These are phyloP conservation scores for Stephania cephalantha DNA, from an alignment of 164 flowering plant species.

Conservation along the genomic window DNA sequence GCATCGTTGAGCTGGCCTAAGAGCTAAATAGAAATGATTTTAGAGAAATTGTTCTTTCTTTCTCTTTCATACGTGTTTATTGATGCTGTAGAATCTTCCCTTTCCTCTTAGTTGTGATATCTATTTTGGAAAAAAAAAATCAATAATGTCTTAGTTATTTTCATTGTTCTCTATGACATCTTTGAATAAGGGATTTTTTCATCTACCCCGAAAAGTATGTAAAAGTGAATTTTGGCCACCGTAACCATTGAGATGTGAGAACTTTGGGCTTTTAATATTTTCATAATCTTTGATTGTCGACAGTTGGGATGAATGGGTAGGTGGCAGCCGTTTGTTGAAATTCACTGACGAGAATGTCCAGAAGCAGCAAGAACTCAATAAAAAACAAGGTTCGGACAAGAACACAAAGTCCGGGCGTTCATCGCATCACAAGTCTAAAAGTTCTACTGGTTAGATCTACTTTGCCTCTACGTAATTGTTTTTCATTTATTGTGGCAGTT, in stretches of 20 bases:
- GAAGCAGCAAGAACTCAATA: constrained; percentile 32
- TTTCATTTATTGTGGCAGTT: background rate
- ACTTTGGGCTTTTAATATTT: background rate
- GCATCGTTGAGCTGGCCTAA: background rate
- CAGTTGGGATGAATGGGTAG: constrained; percentile 93
- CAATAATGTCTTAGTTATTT: background rate
- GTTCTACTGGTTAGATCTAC: constrained; percentile 41
- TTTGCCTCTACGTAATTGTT: background rate
- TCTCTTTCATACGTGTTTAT: too few relatives aligned
- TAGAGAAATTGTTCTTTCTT: background rate
- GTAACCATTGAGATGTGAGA: background rate
- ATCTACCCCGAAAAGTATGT: background rate
- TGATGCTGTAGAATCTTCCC: background rate
- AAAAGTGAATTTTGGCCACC: background rate
- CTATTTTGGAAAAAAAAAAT: background rate
- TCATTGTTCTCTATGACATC: background rate
- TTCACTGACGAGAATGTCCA: constrained; percentile 45
- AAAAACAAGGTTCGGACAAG: constrained; percentile 34
- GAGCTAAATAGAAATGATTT: background rate
- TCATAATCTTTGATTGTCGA: constrained; percentile 11
- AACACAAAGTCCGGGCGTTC: constrained; percentile 49
- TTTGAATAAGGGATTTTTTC: background rate
- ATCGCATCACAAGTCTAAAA: constrained; percentile 41
- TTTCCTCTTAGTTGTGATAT: background rate
- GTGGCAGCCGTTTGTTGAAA: constrained; percentile 49